Percentiles rank a stretch among this genome's conserved stretches.
phyloP scores from a whole-genome alignment of 345 rosid species.

The Raphanus raphanistrum region DNA sequence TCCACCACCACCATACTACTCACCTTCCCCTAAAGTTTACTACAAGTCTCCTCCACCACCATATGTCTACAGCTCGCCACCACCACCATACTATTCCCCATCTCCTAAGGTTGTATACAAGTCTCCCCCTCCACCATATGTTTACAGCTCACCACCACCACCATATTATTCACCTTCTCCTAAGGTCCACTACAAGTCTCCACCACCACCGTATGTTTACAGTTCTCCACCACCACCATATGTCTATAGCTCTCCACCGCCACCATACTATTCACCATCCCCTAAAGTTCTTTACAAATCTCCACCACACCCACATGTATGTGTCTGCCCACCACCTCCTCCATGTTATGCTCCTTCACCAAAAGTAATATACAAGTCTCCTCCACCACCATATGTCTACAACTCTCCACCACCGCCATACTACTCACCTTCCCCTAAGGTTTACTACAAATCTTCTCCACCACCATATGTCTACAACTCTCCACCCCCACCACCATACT shows the following conservation, averaged over 20 bases:
- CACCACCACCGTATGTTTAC: constrained; percentile 19
- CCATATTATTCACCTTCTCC: not conserved
- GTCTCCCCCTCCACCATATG: constrained; percentile 19
- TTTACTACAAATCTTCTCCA: not conserved
- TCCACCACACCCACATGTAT: constrained; percentile 15
- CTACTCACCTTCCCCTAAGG: not conserved
- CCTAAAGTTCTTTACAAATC: not conserved
- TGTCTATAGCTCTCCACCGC: constrained; percentile 18
- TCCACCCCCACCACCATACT: constrained; percentile 19
- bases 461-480: constrained; percentile 14
- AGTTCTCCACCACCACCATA: constrained; percentile 23
- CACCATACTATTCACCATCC: not conserved
- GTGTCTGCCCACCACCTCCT: constrained; percentile 5
- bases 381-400: constrained; percentile 22
- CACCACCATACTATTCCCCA: constrained; percentile 12
- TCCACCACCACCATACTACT: constrained; percentile 6
- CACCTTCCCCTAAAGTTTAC: not conserved
- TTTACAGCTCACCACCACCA: constrained; percentile 20
- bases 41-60: constrained; percentile 19
- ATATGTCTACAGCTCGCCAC: constrained; percentile 1
- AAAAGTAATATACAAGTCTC: no score
- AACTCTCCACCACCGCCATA: constrained; percentile 20
- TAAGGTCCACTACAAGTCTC: constrained; percentile 1
- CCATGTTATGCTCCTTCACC: constrained; percentile 8
- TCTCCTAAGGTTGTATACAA: not conserved